These are phyloP conservation scores for Pleurostoma richardsiae DNA, from an alignment of 2,329 filamentous ascomycete genomes.

Conservation along the genomic window DNA sequence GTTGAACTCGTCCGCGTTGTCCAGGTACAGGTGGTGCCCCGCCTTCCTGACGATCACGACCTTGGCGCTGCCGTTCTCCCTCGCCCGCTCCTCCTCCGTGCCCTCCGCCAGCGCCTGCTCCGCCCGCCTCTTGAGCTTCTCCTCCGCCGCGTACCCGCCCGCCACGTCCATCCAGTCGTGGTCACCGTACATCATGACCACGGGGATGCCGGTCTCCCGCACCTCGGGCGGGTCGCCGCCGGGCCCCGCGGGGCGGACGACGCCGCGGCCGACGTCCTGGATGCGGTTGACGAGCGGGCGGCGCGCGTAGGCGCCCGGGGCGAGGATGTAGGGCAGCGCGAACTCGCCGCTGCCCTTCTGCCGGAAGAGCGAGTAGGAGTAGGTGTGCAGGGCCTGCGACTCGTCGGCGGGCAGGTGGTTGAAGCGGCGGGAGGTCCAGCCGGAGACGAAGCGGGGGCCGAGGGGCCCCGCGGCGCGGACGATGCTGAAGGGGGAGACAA, in stretches of 20 bases:
- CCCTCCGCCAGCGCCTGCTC: conserved; percentile 54
- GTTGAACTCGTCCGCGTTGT: conserved; percentile 56
- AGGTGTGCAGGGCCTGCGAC: conserved; percentile 81
- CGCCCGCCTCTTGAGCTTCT: conserved; percentile 69
- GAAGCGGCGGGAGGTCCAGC: conserved; percentile 92
- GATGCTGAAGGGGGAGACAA: conserved; percentile 84
- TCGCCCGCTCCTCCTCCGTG: conserved; percentile 60
- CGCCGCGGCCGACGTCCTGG: conserved; percentile 77
- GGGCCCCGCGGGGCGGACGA: conserved; percentile 24
- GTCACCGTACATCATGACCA: conserved; percentile 95
- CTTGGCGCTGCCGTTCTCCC: conserved; percentile 76
- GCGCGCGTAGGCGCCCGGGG: conserved; percentile 87
- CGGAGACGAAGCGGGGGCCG: conserved; percentile 85
- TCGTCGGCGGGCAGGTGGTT: conserved; percentile 79
- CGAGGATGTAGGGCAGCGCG: conserved; percentile 84
- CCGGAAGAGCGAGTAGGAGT: conserved; percentile 90
- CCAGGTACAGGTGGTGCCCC: conserved; percentile 56
- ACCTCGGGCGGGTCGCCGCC: conserved; percentile 22
- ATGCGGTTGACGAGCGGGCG: conserved; percentile 84
- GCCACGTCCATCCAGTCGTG: conserved; percentile 98
- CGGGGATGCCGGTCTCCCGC: conserved; percentile 64
- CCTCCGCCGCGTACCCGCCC: conserved; percentile 74
- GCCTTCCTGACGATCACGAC: conserved; percentile 68
- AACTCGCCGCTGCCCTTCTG: conserved; percentile 93
- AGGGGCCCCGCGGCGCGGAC: conserved; percentile 84